Evolutionary conservation across 768 basidiomycete species (phyloP).

Genomic region (Hirschioporus abietinus): DNA sequence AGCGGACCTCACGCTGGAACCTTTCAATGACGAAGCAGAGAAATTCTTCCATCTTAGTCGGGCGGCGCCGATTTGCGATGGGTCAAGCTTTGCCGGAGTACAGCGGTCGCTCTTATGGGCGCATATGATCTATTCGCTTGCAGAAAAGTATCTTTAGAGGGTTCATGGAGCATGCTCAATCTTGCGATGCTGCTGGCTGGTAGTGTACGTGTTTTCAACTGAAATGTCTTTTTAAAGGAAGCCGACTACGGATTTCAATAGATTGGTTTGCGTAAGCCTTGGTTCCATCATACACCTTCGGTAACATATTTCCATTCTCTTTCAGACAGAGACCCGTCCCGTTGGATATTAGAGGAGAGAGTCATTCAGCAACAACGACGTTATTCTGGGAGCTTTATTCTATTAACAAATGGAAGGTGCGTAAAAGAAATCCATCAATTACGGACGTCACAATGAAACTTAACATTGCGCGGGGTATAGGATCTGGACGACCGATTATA

Average conservation of each 20-base stretch:
- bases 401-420: conserved; percentile 3
- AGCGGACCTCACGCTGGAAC: conserved; percentile 39
- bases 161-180: conserved; percentile 10
- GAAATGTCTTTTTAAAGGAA: not conserved
- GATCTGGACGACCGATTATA: not conserved
- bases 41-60: conserved; percentile 3
- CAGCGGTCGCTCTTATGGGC: conserved; percentile 27
- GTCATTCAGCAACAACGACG: not conserved
- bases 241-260: not conserved
- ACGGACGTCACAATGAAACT: not conserved
- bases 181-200: conserved; percentile 11
- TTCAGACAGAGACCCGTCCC: conserved; percentile 2
- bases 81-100: conserved; percentile 15
- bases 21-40: conserved; percentile 29
- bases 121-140: conserved; percentile 20
- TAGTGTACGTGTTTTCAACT: conserved; percentile 7
- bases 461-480: not conserved
- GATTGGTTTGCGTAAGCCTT: conserved; percentile 11
- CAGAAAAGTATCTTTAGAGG: not conserved
- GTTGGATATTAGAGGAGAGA: not conserved
- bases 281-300: not conserved
- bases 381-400: conserved; percentile 5
- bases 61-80: conserved; percentile 16
- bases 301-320: not conserved
- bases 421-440: not conserved